These are phyloP conservation scores for Diversispora epigaea DNA, from an alignment of 192 early-diverging fungal genomes.

Conservation along the genomic window DNA sequence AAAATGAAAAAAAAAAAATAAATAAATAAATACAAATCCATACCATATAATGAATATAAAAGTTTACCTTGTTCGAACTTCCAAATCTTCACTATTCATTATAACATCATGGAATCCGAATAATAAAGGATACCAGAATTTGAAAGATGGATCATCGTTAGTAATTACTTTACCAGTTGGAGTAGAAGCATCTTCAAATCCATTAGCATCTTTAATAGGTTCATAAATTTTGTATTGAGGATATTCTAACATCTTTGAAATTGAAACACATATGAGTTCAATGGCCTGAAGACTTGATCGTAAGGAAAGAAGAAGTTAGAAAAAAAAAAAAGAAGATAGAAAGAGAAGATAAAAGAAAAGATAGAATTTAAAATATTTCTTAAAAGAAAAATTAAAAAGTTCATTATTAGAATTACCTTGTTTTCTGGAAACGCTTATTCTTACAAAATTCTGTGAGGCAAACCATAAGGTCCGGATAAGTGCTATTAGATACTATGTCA, in stretches of 20 bases:
- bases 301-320: background rate
- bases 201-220: background rate
- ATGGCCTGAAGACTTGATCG: conserved; percentile 53
- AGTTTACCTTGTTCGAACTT: conserved; percentile 73
- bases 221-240: conserved; percentile 18
- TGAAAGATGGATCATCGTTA: conserved; percentile 61
- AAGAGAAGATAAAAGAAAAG: too few relatives aligned
- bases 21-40: too few relatives aligned
- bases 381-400: background rate
- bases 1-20: too few relatives aligned
- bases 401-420: conserved; percentile 45
- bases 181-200: background rate
- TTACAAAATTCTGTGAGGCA: conserved; percentile 66
- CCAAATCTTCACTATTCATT: conserved; percentile 88
- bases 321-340: background rate
- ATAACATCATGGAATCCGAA: conserved; percentile 85
- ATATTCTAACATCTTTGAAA: conserved; percentile 22
- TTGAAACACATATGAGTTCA: conserved; percentile 22
- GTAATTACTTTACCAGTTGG: conserved; percentile 20
- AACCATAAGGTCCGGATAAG: conserved; percentile 55
- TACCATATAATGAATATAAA: too few relatives aligned
- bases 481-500: conserved; percentile 62
- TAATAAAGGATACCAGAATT: conserved; percentile 86
- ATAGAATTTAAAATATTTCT: too few relatives aligned
- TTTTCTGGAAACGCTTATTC: conserved; percentile 68